Conservation (phyloP, 768 basidiomycete species). For the Roridomyces roridus region DNA sequence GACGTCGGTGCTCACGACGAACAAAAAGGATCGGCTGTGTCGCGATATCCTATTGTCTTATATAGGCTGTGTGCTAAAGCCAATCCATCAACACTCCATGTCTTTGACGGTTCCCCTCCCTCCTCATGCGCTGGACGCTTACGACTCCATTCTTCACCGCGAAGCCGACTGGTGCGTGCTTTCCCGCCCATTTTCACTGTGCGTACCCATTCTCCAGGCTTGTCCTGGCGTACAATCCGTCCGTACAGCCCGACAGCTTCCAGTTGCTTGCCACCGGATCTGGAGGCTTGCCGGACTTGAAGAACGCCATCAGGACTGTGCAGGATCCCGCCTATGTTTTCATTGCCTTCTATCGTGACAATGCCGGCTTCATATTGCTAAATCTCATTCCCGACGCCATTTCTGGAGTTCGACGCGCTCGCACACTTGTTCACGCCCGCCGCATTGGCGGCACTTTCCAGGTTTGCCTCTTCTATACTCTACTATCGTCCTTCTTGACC, state of each 20-base stretch:
- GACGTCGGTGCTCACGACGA: too few relatives aligned
- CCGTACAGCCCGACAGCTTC: slow-evolving; percentile 43
- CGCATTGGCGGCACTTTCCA: slow-evolving; percentile 53
- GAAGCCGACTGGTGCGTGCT: slow-evolving; percentile 28
- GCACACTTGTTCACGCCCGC: slow-evolving; percentile 54
- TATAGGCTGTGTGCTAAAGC: too few relatives aligned
- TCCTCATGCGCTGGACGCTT: slow-evolving; percentile 3
- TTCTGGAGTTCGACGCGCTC: slow-evolving; percentile 47
- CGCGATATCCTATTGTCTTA: too few relatives aligned
- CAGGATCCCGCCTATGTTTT: slow-evolving; percentile 44
- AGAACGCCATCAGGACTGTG: slow-evolving; percentile 38
- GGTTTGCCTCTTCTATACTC: slow-evolving; percentile 35
- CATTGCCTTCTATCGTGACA: slow-evolving; percentile 53
- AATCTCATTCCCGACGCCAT: slow-evolving; percentile 51
- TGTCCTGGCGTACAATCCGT: slow-evolving; percentile 12
- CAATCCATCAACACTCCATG: too few relatives aligned
- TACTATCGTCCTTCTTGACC: slow-evolving; percentile 23
- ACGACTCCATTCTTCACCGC: slow-evolving; percentile 26
- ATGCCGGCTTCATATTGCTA: slow-evolving; percentile 47
- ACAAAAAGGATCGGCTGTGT: too few relatives aligned
- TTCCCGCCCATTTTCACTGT: background rate
- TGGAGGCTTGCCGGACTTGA: slow-evolving; percentile 52
- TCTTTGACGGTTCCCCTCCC: too few relatives aligned
- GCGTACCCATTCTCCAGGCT: slow-evolving; percentile 18
- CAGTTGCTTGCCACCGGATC: slow-evolving; percentile 45